Percentiles rank a stretch among this genome's conserved stretches.
Conservation (phyloP, 148 eudicot genomes). For the Silene latifolia region DNA sequence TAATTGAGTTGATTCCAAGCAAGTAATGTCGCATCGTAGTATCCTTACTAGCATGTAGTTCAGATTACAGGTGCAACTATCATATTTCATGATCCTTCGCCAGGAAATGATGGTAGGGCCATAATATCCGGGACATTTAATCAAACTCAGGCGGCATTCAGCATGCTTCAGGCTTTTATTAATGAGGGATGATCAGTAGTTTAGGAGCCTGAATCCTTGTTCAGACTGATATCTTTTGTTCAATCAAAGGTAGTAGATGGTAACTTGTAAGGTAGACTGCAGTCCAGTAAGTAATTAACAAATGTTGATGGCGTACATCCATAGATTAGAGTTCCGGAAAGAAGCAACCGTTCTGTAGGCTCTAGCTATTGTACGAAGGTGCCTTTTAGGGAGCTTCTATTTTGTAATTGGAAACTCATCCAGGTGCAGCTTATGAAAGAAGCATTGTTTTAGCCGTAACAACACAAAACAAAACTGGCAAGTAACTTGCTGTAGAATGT, state of each 20-base stretch:
- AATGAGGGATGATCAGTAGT: conserved; percentile 3
- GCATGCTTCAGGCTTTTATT: conserved; percentile 12
- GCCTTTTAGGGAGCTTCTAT: background rate
- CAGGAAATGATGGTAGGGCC: conserved; percentile 21
- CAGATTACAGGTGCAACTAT: conserved; percentile 22
- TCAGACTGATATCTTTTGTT: background rate
- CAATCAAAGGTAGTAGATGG: background rate
- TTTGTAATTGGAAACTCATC: background rate
- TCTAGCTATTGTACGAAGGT: background rate
- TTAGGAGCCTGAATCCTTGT: background rate
- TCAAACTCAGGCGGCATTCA: conserved; percentile 18
- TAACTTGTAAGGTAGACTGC: background rate
- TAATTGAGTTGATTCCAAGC: background rate
- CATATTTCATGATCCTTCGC: conserved; percentile 20
- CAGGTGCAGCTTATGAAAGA: background rate
- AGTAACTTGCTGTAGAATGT: too few species aligned
- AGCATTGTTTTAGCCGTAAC: too few species aligned
- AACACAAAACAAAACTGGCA: too few species aligned
- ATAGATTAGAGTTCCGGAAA: background rate
- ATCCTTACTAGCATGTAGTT: background rate
- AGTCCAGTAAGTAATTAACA: background rate
- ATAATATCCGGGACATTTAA: conserved; percentile 18
- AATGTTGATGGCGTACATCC: background rate
- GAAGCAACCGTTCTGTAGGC: background rate
- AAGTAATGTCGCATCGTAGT: background rate